Evolutionary conservation across 345 rosid species (phyloP), one percentile per base, ranked within the genome.

Genomic region (Zanthoxylum bungeanum): DNA sequence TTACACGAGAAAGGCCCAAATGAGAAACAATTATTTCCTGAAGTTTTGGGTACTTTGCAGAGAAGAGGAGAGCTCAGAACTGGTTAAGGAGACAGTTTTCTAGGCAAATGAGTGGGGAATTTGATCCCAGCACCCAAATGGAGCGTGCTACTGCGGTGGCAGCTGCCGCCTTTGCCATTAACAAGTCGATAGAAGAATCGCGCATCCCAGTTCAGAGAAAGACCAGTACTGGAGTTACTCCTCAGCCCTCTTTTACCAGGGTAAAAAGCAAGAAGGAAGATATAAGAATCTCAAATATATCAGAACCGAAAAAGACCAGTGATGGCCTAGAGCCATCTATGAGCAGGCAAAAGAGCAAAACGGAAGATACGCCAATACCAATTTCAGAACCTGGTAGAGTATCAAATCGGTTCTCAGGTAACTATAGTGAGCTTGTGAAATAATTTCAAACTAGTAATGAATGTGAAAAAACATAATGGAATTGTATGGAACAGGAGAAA

Each of bases 101-200:
- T 4, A 58, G 81, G 72, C 79, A 76, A 69, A 76, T 65, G 82
- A 81, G 78, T 62, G 64, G 55, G 50, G 76, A 70, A n/a, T 51
- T 58, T 56, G 75, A 77, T 55, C n/a, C 66, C 51, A 59, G 27
- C 40, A 0, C 7, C 24, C 60, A 11, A 9, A 69, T 58, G 50
- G 88, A 83, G 34, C 60, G 69, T 27, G 86, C 69, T 12, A 51
- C 72, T 9, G 86, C 86, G 1, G 88, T 79, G 24, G 89, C 88
- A 58, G 91, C 91, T 19, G 81, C 89, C 10, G 81, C 88, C 25
- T 78, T 67, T 44, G 89, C 75, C 17, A 74, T 86, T 39, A 39
- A 44, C 49, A 44, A 50, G 44, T 60, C 65, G 3, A 21, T 71
- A 2, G 56, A 77, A 71, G 80, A 70, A 19, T 30, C 75, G 24